Evolutionary conservation across 805 yeast genomes (phyloP).

Genomic region (Cyberlindnera subsufficiens): DNA sequence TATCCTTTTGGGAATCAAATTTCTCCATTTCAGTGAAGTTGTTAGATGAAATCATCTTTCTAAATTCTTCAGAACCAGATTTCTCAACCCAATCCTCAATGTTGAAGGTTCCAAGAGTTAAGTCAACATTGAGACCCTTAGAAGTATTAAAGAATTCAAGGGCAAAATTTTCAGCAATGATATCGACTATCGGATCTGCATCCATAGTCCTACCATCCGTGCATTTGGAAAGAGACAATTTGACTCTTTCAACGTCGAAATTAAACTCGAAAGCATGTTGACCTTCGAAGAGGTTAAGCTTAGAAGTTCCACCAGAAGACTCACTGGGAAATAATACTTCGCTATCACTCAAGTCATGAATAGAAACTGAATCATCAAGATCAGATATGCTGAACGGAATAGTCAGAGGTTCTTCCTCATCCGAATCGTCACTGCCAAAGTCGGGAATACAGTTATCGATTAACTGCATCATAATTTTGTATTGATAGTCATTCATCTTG

Average conservation of each 20-base stretch:
- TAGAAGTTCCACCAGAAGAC: background rate
- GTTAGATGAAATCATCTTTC: slow-evolving; percentile 64
- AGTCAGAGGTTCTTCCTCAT: slow-evolving; percentile 30
- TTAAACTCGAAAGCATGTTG: slow-evolving; percentile 72
- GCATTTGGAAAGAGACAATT: slow-evolving; percentile 62
- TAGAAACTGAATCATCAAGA: slow-evolving; percentile 5
- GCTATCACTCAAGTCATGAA: slow-evolving; percentile 9
- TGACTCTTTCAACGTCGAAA: slow-evolving; percentile 60
- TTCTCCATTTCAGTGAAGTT: slow-evolving; percentile 34
- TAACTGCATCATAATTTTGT: slow-evolving; percentile 78
- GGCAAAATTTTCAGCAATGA: slow-evolving; percentile 60
- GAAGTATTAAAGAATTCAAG: slow-evolving; percentile 56
- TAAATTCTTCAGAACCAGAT: slow-evolving; percentile 56
- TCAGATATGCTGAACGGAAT: slow-evolving; percentile 13
- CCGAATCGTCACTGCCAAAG: slow-evolving; percentile 24
- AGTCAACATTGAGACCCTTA: slow-evolving; percentile 57
- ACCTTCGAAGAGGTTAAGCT: background rate
- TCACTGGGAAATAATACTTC: background rate
- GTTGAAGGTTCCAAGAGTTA: slow-evolving; percentile 58
- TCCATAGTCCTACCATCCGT: slow-evolving; percentile 51
- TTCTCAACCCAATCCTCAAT: slow-evolving; percentile 72
- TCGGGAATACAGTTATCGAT: slow-evolving; percentile 65
- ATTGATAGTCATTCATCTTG: slow-evolving; percentile 81
- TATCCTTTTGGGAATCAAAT: slow-evolving; percentile 33
- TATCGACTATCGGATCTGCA: slow-evolving; percentile 64